These are phyloP conservation scores for Aspergillus brasiliensis DNA, from an alignment of 2,329 filamentous ascomycete species.

Conservation along the genomic window DNA sequence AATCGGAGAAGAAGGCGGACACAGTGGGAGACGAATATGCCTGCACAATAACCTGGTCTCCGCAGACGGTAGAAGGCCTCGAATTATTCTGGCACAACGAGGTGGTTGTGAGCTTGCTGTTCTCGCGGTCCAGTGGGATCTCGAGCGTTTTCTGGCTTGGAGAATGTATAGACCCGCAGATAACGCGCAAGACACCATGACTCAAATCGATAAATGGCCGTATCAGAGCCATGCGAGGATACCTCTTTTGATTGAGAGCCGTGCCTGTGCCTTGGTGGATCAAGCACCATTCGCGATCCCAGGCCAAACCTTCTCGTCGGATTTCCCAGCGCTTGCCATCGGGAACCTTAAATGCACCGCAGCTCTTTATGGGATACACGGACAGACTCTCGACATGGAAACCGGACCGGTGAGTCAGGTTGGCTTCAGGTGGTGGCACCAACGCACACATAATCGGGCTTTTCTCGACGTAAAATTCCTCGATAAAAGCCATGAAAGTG, in stretches of 20 bases:
- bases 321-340: constrained; percentile 70
- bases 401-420: constrained; percentile 15
- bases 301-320: constrained; percentile 77
- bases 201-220: constrained; percentile 73
- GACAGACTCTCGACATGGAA: constrained; percentile 66
- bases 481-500: constrained; percentile 69
- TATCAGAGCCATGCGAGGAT: constrained; percentile 84
- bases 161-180: constrained; percentile 39
- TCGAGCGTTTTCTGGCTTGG: constrained; percentile 34
- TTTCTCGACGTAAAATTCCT: constrained; percentile 64
- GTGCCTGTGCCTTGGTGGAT: constrained; percentile 82
- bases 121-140: constrained; percentile 37
- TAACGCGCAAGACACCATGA: constrained; percentile 65
- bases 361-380: constrained; percentile 94
- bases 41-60: constrained; percentile 71
- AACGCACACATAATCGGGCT: constrained; percentile 20
- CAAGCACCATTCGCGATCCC: constrained; percentile 97
- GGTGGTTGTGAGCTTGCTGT: constrained; percentile 61
- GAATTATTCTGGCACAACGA: constrained; percentile 55
- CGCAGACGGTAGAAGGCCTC: constrained; percentile 72
- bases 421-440: constrained; percentile 16
- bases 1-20: constrained; percentile 74
- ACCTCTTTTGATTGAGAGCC: constrained; percentile 83
- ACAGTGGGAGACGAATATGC: constrained; percentile 68
- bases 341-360: constrained; percentile 75